A percentile compares a stretch with the other conserved stretches of the same genome.
Conservation (phyloP, 768 basidiomycete species). For the Hericium coralloides region DNA sequence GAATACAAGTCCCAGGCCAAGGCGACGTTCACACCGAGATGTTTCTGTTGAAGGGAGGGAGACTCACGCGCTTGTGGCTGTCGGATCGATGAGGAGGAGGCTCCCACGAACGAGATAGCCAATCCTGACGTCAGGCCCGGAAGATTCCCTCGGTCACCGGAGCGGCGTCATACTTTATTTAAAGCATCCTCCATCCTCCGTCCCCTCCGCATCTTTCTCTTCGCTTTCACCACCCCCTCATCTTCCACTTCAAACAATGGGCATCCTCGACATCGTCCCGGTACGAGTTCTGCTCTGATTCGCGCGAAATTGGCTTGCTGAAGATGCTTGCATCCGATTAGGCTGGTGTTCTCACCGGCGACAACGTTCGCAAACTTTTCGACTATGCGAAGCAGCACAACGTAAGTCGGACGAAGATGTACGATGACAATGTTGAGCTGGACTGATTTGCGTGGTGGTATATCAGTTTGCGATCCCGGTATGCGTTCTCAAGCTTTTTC, state of each 20-base stretch:
- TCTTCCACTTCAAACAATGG: conserved; percentile 37
- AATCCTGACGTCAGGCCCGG: neutral
- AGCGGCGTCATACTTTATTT: neutral
- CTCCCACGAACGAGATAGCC: too few relatives aligned
- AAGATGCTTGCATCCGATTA: conserved; percentile 20
- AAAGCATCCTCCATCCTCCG: neutral
- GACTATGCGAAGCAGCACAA: conserved; percentile 86
- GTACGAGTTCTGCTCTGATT: conserved; percentile 32
- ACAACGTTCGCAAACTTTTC: conserved; percentile 91
- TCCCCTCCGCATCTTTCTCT: conserved; percentile 2
- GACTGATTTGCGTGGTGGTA: neutral
- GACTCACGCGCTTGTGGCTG: too few relatives aligned
- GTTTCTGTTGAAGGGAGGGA: too few relatives aligned
- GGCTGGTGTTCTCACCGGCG: conserved; percentile 94
- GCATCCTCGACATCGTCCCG: conserved; percentile 77
- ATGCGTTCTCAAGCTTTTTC: conserved; percentile 26
- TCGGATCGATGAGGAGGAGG: too few relatives aligned
- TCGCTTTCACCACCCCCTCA: neutral
- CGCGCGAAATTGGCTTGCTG: neutral
- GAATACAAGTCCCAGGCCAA: neutral
- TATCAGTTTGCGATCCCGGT: conserved; percentile 77
- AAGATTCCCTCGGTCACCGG: neutral
- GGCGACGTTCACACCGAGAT: too few relatives aligned
- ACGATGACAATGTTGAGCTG: neutral
- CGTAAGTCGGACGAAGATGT: conserved; percentile 34